Evolutionary conservation across 352 stramenopile genomes (phyloP), one percentile per base, ranked within the genome.

Genomic region (Pythium coloratum): DNA sequence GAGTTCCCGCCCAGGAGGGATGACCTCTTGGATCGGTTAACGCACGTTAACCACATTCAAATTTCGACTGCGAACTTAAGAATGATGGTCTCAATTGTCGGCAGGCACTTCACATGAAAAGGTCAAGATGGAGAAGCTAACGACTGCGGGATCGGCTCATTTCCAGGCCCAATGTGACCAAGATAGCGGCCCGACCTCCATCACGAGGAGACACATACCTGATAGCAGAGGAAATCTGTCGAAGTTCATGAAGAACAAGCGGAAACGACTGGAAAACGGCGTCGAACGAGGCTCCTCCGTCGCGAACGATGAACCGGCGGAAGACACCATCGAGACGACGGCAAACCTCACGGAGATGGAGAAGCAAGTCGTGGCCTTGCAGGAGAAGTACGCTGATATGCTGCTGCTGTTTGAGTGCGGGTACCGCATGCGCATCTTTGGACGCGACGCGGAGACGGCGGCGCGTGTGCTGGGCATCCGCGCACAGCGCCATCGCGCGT

Each of bases 341-440:
- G n/a, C 14, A 33, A 67, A 42, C 20, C 42, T 88, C 13, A 94
- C 86, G 6, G 81, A 85, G 30, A 87, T 94, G 76, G 84, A 94
- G 69, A 78, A 88, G 71, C 88, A 96, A 67, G 83, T 94, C 16
- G 67, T 81, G 49, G 69, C 55, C 30, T 65, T 96, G 54, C 80
- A 79, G n/a, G 58, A 33, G 1, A 16, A 57, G 13, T 59, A 89
- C 33, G 62, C 71, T 14, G 82, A 84, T 53, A 75, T 74, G 26
- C 65, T 94, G 53, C 73, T 95, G 62, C 64, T 92, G 33, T 83
- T 95, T 33, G 82, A 95, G 72, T 92, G 82, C 64, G 88, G 86
- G 32, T 96, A 96, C 61, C 84, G 84, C 64, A 89, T 91, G 71
- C 73, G 84, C 5, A 75, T 94, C 28, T 96, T 96, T 56, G 84